Conservation (phyloP, 139 green algal species). For the Tetradesmus lagerheimii region DNA sequence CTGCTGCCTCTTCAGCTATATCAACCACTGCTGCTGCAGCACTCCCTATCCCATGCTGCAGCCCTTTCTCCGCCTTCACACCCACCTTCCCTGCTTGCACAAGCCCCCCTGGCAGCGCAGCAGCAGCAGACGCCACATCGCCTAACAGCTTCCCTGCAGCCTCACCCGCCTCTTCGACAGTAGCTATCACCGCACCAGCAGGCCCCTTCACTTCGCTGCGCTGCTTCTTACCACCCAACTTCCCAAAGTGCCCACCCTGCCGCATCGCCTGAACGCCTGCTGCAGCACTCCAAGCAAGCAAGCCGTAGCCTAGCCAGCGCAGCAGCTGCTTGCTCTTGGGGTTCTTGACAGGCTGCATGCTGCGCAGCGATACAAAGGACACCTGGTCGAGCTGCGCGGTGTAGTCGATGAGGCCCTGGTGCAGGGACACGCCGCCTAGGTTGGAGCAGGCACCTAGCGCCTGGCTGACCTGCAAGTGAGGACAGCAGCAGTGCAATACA, state of each 20-base stretch:
- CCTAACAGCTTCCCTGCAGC: neutral
- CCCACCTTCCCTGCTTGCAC: neutral
- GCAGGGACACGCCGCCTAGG: slow-evolving; percentile 16
- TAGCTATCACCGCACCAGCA: neutral
- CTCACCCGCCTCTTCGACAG: neutral
- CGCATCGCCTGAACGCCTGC: neutral
- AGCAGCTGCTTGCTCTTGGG: neutral
- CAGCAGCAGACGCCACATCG: neutral
- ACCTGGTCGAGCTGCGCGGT: slow-evolving; percentile 3
- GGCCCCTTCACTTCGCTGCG: neutral
- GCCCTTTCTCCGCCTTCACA: neutral
- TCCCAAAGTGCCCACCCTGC: neutral
- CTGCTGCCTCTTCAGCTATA: neutral
- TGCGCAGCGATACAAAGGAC: slow-evolving; percentile 14
- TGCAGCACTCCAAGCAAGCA: neutral
- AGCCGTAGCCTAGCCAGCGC: neutral
- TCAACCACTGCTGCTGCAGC: neutral
- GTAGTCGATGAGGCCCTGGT: slow-evolving; percentile 42
- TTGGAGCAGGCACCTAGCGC: slow-evolving; percentile 30
- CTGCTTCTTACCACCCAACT: neutral
- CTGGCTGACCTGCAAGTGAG: slow-evolving; percentile 18
- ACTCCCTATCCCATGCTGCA: neutral
- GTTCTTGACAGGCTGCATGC: neutral
- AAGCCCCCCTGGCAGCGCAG: neutral
- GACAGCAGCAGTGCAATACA: neutral